These are phyloP conservation scores for Citrullus colocynthis DNA, from an alignment of 306 rosid genomes.

Conservation along the genomic window DNA sequence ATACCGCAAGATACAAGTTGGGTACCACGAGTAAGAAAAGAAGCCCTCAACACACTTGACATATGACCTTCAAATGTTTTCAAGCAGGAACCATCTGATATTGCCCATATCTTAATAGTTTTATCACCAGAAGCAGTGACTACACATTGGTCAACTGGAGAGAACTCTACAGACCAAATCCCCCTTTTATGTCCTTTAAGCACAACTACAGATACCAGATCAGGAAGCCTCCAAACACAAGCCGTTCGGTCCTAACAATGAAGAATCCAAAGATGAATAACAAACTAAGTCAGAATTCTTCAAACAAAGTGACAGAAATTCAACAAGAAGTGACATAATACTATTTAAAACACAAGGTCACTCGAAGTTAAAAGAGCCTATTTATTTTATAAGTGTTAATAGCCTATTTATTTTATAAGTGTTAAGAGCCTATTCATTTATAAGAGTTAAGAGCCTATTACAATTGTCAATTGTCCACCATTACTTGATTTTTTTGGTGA, in stretches of 20 bases:
- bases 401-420: too few relatives aligned
- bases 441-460: too few relatives aligned
- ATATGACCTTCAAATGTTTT: slow-evolving; percentile 92
- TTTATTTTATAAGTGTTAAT: too few relatives aligned
- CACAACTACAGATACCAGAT: slow-evolving; percentile 53
- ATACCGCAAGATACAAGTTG: slow-evolving; percentile 83
- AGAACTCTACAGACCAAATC: slow-evolving; percentile 92
- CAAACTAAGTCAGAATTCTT: neutral
- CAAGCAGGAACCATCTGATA: slow-evolving; percentile 90
- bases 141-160: slow-evolving; percentile 94
- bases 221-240: slow-evolving; percentile 91
- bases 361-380: neutral
- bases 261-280: slow-evolving; percentile 1
- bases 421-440: too few relatives aligned
- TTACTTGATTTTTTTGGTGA: neutral
- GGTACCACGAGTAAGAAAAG: slow-evolving; percentile 85
- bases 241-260: slow-evolving; percentile 80
- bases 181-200: slow-evolving; percentile 94
- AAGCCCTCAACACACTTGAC: slow-evolving; percentile 79
- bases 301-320: neutral
- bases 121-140: slow-evolving; percentile 92
- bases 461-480: neutral
- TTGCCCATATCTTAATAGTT: slow-evolving; percentile 85
- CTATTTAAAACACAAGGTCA: neutral
- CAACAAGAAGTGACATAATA: neutral